A percentile compares a stretch with the other conserved stretches of the same genome.
Conservation (phyloP, 345 rosid species). For the Alliaria petiolata region DNA sequence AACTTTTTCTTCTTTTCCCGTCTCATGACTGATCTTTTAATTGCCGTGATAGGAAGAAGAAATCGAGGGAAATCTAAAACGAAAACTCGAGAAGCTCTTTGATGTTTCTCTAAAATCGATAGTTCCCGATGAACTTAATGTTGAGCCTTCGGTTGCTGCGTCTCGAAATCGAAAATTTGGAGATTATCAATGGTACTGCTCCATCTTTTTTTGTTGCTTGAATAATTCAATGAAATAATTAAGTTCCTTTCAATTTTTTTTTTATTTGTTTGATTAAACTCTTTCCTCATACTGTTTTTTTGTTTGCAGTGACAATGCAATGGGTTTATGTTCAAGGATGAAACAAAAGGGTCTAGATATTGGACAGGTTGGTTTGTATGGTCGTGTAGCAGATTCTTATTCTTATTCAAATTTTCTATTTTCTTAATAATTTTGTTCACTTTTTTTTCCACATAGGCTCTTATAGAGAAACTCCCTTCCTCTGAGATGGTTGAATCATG, state of each 20-base stretch:
- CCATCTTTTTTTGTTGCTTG: background rate
- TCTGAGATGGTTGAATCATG: constrained; percentile 81
- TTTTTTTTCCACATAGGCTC: constrained; percentile 44
- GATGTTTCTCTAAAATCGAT: constrained; percentile 54
- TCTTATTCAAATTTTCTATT: background rate
- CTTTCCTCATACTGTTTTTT: background rate
- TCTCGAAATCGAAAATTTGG: constrained; percentile 58
- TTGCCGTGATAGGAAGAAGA: constrained; percentile 47
- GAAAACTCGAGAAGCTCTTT: constrained; percentile 54
- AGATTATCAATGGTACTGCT: constrained; percentile 93
- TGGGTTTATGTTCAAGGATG: constrained; percentile 54
- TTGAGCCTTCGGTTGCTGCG: constrained; percentile 59
- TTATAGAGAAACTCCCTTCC: constrained; percentile 62
- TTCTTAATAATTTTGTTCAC: background rate
- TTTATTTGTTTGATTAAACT: background rate
- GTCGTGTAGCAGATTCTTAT: background rate
- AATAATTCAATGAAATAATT: background rate
- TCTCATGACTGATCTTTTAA: background rate
- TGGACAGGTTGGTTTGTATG: constrained; percentile 57
- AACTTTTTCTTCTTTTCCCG: too few species aligned
- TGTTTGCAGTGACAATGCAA: constrained; percentile 77
- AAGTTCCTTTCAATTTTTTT: too few species aligned
- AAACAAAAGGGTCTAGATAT: constrained; percentile 73
- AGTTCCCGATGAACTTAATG: constrained; percentile 53
- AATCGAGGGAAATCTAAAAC: constrained; percentile 54